Conservation (phyloP, 805 yeast genomes). For the Myxozyma neotropica region DNA sequence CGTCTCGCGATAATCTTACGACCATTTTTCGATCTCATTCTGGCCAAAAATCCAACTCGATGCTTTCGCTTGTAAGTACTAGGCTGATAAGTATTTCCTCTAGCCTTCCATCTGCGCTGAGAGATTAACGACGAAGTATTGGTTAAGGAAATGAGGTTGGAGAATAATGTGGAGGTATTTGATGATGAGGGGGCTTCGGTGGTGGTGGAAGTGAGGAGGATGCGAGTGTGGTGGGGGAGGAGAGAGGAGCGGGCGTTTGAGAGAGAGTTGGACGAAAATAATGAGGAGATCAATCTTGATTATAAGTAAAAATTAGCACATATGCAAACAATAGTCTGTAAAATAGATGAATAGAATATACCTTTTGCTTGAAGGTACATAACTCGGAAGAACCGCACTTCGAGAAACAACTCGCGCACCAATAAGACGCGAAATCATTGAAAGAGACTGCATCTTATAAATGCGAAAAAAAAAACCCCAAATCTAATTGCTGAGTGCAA, state of each 20-base stretch:
- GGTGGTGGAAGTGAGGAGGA: too few relatives aligned
- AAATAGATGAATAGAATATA: neutral
- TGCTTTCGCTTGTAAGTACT: constrained; percentile 88
- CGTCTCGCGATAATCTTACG: constrained; percentile 77
- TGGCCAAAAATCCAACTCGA: constrained; percentile 83
- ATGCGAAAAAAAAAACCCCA: too few relatives aligned
- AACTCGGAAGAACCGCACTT: neutral
- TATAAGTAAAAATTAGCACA: too few relatives aligned
- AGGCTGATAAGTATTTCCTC: constrained; percentile 96
- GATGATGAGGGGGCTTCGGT: too few relatives aligned
- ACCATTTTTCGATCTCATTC: constrained; percentile 74
- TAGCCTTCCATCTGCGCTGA: constrained; percentile 76
- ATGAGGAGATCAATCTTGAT: too few relatives aligned
- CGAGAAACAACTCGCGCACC: neutral
- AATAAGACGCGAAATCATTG: neutral
- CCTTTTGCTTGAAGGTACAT: neutral
- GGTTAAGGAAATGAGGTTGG: too few relatives aligned
- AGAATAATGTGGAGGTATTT: neutral
- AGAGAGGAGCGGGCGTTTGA: constrained; percentile 14
- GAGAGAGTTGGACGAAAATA: neutral
- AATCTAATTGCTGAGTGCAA: too few relatives aligned
- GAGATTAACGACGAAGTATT: constrained; percentile 18
- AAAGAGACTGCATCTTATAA: neutral
- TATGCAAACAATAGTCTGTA: too few relatives aligned
- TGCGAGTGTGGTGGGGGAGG: constrained; percentile 3